Evolutionary conservation across 345 rosid genomes (phyloP), one percentile per base, ranked within the genome.

Genomic region (Moricandia moricandioides): DNA sequence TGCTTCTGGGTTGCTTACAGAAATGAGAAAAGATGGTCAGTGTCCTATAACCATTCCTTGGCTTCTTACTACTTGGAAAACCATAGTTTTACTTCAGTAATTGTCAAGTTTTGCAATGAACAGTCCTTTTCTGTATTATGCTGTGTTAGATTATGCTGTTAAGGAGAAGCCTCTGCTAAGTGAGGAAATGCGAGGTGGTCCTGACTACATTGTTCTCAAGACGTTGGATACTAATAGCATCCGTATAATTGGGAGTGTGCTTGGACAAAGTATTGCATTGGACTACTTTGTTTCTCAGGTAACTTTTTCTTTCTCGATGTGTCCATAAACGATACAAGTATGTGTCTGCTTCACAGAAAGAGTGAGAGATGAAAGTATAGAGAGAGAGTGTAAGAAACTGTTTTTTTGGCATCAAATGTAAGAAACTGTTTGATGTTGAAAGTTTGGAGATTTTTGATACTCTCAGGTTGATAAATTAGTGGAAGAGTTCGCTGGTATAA

Each of bases 201-300:
- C 87, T 8, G 97, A 94, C 71, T 85, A 84, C 65, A 80, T 91
- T 7, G 86, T 87, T 79, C 89, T 94, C 43, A 94, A 86, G 69
- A 75, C 77, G 8, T 78, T 94, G 78, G 98, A 94, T 81, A 89
- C 88, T 45, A 92, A 94, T 73, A 89, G 94, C 65, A 81, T 94
- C 40, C 94, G 96, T 60, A 82, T 89, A 27, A 91, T 94, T 74
- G 97, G 94, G 79, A 94, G 96, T 69, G 94, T 94, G 73, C 96
- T 93, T 26, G 98, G 97, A 14, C 97, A 89, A 78, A 93, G 98
- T 64, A 93, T 91, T 84, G 97, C 96, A 3, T 65, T 89, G 84
- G 98, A 93, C 73, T 88, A 91, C 78, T 93, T 88, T 86, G 97
- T 93, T 75, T 92, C 96, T 52, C 98, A 90, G 95, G 98, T 88